Evolutionary conservation across 1,139 yeast species (phyloP).

Genomic region (Meyerozyma athensensis): DNA sequence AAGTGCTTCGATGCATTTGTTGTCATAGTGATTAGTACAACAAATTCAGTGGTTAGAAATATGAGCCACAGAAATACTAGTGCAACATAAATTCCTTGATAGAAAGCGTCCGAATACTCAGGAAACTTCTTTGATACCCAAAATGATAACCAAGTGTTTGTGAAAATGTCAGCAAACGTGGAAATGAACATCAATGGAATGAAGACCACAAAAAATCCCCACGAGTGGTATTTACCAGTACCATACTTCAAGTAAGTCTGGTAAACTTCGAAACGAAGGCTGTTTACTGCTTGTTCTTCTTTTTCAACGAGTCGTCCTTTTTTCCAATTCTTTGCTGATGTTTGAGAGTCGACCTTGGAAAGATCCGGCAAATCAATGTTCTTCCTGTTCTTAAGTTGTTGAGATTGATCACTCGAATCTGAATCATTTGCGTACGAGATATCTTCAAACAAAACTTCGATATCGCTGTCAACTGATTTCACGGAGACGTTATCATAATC

Average conservation of each 20-base stretch:
- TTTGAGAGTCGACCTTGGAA: conserved; percentile 12
- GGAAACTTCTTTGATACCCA: conserved; percentile 11
- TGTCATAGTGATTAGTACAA: conserved; percentile 51
- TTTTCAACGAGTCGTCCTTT: conserved; percentile 23
- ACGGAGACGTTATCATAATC: conserved; percentile 15
- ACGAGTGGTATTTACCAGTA: conserved; percentile 20
- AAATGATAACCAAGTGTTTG: conserved; percentile 14
- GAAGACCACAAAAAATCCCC: conserved; percentile 11
- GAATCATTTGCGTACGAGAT: conserved; percentile 11
- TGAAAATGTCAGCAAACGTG: conserved; percentile 10
- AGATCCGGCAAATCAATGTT: conserved; percentile 14
- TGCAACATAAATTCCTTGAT: conserved; percentile 28
- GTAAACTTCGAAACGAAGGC: conserved; percentile 15
- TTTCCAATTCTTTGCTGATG: conserved; percentile 7
- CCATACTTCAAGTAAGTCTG: conserved; percentile 34
- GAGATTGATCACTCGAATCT: conserved; percentile 18
- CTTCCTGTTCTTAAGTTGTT: conserved; percentile 13
- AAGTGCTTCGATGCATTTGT: conserved; percentile 33
- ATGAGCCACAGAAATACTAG: conserved; percentile 40
- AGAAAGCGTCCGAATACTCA: conserved; percentile 10
- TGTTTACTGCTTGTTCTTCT: conserved; percentile 31
- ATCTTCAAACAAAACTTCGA: conserved; percentile 11
- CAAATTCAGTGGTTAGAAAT: conserved; percentile 47
- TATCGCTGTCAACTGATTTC: conserved; percentile 8
- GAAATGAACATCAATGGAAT: conserved; percentile 1